Evolutionary conservation across 2,329 filamentous ascomycete species (phyloP).

Genomic region (Epichloe sibirici): DNA sequence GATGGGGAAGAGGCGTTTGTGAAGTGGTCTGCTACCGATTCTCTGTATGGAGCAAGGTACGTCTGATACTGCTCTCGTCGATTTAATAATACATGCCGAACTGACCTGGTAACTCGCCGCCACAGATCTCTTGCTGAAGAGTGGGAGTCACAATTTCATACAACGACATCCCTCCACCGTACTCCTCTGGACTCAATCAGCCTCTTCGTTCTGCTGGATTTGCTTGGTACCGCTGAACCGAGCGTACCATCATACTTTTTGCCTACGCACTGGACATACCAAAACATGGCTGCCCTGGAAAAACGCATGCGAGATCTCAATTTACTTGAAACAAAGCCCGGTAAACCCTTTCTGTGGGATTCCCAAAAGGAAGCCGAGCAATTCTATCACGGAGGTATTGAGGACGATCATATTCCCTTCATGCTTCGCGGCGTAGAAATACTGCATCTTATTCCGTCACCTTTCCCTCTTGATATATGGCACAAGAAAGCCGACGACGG

Average conservation of each 20-base stretch:
- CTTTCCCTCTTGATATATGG: slow-evolving; percentile 70
- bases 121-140: slow-evolving; percentile 57
- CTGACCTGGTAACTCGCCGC: neutral
- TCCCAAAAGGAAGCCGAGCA: slow-evolving; percentile 35
- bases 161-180: slow-evolving; percentile 60
- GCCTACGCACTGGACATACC: slow-evolving; percentile 89
- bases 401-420: slow-evolving; percentile 90
- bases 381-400: slow-evolving; percentile 42
- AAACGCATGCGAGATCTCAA: slow-evolving; percentile 54
- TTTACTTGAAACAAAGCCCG: slow-evolving; percentile 48
- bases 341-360: slow-evolving; percentile 51
- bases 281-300: slow-evolving; percentile 62
- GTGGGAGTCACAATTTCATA: slow-evolving; percentile 64
- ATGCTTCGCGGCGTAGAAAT: slow-evolving; percentile 76
- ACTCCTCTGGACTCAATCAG: slow-evolving; percentile 68
- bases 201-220: slow-evolving; percentile 82
- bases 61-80: slow-evolving; percentile 8
- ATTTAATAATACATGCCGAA: neutral
- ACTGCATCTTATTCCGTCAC: slow-evolving; percentile 74
- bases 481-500: slow-evolving; percentile 76
- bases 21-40: slow-evolving; percentile 68
- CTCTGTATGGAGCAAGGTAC: slow-evolving; percentile 75
- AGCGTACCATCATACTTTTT: slow-evolving; percentile 75
- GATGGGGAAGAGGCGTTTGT: slow-evolving; percentile 93
- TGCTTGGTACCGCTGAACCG: slow-evolving; percentile 62